Conservation (phyloP, 1,284 basidiomycete species). For the Puccinia horiana region DNA sequence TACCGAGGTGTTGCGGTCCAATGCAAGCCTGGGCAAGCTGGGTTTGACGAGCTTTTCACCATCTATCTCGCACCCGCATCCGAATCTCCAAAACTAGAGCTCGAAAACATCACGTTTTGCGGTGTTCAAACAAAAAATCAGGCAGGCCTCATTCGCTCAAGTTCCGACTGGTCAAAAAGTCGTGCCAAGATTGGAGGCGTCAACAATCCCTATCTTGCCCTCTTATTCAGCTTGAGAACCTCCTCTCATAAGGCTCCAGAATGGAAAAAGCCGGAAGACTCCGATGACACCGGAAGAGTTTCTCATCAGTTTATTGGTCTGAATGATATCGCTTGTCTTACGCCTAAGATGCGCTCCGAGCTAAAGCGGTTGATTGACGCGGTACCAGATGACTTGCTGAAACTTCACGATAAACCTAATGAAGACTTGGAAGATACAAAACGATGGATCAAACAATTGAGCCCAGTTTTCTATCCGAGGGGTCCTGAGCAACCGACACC, state of each 20-base stretch:
- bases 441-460: not conserved
- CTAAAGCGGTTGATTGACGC: not conserved
- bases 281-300: not conserved
- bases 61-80: not conserved
- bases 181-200: not conserved
- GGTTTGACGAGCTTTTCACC: not conserved
- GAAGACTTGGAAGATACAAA: not conserved
- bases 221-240: not conserved
- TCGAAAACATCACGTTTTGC: not conserved
- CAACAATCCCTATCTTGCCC: not conserved
- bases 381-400: not conserved
- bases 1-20: constrained; percentile 3
- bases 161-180: not conserved
- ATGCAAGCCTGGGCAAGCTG: not conserved
- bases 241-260: not conserved
- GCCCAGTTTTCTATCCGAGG: not conserved
- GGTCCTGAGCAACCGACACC: too few species aligned
- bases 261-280: not conserved
- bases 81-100: not conserved
- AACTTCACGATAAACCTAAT: not conserved
- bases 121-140: not conserved
- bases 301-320: not conserved
- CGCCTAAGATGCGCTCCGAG: not conserved
- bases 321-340: not conserved
- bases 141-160: not conserved